These are phyloP conservation scores for Schwanniomyces sp. DNA, from an alignment of 805 yeast genomes.

Conservation along the genomic window DNA sequence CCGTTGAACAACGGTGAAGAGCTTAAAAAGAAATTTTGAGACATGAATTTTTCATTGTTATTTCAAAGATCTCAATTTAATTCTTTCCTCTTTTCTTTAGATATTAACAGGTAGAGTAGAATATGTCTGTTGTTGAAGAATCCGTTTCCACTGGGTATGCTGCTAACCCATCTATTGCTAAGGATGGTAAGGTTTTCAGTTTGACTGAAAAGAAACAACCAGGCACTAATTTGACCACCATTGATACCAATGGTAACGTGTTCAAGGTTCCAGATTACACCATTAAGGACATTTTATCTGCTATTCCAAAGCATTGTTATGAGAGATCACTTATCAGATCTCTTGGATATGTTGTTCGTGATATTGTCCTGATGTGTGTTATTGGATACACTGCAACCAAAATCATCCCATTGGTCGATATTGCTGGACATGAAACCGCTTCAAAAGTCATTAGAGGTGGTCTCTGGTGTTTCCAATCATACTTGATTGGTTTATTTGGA, in stretches of 20 bases:
- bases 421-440: slow-evolving; percentile 13
- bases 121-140: slow-evolving; percentile 6
- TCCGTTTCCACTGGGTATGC: neutral
- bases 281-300: slow-evolving; percentile 55
- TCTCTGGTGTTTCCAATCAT: slow-evolving; percentile 42
- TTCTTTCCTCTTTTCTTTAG: neutral
- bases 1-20: neutral
- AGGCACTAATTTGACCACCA: slow-evolving; percentile 28
- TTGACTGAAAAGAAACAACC: slow-evolving; percentile 6
- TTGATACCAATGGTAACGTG: slow-evolving; percentile 52
- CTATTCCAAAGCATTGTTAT: slow-evolving; percentile 63
- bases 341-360: slow-evolving; percentile 53
- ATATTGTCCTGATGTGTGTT: slow-evolving; percentile 43
- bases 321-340: slow-evolving; percentile 52
- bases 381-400: slow-evolving; percentile 44
- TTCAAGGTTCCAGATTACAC: slow-evolving; percentile 64
- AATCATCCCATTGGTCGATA: slow-evolving; percentile 41
- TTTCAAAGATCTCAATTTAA: neutral
- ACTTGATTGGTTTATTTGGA: slow-evolving; percentile 47
- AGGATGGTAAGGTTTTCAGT: slow-evolving; percentile 11
- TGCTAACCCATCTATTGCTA: slow-evolving; percentile 1
- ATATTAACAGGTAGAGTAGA: neutral
- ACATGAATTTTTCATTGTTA: neutral
- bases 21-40: slow-evolving; percentile 1
- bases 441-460: slow-evolving; percentile 33